phyloP scores from a whole-genome alignment of 768 basidiomycete species.

The Kwoniella bestiolae region DNA sequence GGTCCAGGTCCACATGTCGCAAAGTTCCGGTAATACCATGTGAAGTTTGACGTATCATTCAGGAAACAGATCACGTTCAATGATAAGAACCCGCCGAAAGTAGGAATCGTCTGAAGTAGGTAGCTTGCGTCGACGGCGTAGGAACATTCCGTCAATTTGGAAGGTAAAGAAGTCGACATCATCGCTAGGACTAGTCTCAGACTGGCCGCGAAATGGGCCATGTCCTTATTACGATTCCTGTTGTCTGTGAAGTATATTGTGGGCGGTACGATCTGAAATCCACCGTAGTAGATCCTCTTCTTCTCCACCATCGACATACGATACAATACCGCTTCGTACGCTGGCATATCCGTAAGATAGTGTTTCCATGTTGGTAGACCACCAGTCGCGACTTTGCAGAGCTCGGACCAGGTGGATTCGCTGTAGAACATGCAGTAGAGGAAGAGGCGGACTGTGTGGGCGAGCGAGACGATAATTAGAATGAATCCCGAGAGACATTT shows the following conservation, averaged over 20 bases:
- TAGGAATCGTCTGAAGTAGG: slow-evolving; percentile 32
- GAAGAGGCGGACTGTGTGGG: slow-evolving; percentile 34
- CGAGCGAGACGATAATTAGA: neutral
- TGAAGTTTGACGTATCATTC: slow-evolving; percentile 27
- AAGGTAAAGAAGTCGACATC: slow-evolving; percentile 33
- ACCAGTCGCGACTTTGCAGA: slow-evolving; percentile 26
- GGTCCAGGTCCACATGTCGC: slow-evolving; percentile 41
- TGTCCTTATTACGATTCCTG: neutral
- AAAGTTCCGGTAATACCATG: slow-evolving; percentile 31
- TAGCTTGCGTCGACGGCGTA: slow-evolving; percentile 36
- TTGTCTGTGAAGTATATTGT: slow-evolving; percentile 28
- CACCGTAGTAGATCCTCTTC: slow-evolving; percentile 30
- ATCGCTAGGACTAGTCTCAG: slow-evolving; percentile 32
- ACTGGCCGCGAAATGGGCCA: slow-evolving; percentile 34
- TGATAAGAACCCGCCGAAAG: slow-evolving; percentile 39
- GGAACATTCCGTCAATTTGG: slow-evolving; percentile 8
- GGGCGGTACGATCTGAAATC: slow-evolving; percentile 41
- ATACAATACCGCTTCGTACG: slow-evolving; percentile 36
- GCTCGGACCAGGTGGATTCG: slow-evolving; percentile 25
- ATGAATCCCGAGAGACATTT: no score
- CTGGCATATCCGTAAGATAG: slow-evolving; percentile 19
- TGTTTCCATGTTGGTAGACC: slow-evolving; percentile 35
- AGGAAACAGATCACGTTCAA: slow-evolving; percentile 28
- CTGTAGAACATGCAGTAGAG: slow-evolving; percentile 36
- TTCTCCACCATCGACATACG: slow-evolving; percentile 21